Base-by-base conservation (phyloP, 192 early-diverging fungal species). In the Backusella circina region DNA sequence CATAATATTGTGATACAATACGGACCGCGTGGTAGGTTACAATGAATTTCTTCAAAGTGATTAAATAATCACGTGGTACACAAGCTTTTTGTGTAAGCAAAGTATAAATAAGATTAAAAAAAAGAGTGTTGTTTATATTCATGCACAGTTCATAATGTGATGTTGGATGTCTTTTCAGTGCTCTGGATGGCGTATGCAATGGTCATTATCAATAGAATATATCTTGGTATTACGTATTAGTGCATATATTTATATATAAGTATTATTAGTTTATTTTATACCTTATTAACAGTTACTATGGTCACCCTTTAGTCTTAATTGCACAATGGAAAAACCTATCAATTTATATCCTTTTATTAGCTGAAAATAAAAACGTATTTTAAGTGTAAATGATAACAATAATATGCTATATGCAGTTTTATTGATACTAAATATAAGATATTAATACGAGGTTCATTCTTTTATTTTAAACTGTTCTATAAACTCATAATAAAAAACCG, bases 41-140 rank as follows among this genome's bases (percentile, higher is more conserved):
- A 61, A 61, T 61, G 26, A 61, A 61, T 61, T 61, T 61, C 54
- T 61, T 61, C 54, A 61, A 61, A 61, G n/a, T 10, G 54, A 61
- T 61, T 61, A 61, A 61, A 28, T 61, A 61, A 61, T 61, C 54
- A 61, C 54, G 54, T 61, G 54, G 23, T 61, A 12, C 54, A 61
- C 21, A 26, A 28, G 21, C 51, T 57, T 61, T 61, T 30, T 26
- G 54, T 61, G 26, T 13, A 28, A 61, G 23, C 10, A 12, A 61
- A 61, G 54, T 28, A 28, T 28, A 61, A 57, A 28, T 61, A 28
- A 26, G 54, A 61, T 61, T 61, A 61, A 57, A 23, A 26, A 54
- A 57, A 10, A 18, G 16, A 47, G 7, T 2, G n/a, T 12, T 57
- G 51, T 57, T 57, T 57, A 57, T 57, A 57, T 57, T 57, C 23